A percentile compares a stretch with the other conserved stretches of the same genome.
These are phyloP conservation scores for Hortiboletus flavorubellus DNA, from an alignment of 768 basidiomycete species.

Conservation along the genomic window DNA sequence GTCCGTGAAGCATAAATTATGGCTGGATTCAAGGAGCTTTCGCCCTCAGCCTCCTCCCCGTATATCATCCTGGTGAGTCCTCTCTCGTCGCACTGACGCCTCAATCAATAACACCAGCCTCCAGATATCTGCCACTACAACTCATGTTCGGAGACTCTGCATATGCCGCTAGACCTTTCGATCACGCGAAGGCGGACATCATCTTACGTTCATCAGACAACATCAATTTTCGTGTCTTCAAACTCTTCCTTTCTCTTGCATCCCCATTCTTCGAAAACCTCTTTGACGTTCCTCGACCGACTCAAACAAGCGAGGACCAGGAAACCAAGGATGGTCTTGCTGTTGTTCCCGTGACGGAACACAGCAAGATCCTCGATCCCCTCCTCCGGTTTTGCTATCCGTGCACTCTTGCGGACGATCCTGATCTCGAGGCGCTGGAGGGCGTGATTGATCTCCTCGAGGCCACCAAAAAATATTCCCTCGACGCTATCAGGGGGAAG, in stretches of 20 bases:
- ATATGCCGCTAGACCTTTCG: conserved; percentile 20
- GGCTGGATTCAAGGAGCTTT: not conserved
- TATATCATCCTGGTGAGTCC: not conserved
- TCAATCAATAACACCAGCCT: no score
- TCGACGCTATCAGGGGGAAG: conserved; percentile 14
- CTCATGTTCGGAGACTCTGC: not conserved
- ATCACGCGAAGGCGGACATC: conserved; percentile 23
- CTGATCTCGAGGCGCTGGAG: conserved; percentile 9
- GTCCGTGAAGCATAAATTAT: not conserved
- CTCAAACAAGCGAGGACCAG: conserved; percentile 3
- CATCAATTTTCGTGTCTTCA: conserved; percentile 28
- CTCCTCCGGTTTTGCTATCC: conserved; percentile 28
- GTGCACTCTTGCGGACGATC: conserved; percentile 22
- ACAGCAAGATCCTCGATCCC: conserved; percentile 11
- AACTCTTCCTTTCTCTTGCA: conserved; percentile 27
- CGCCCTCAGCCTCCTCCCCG: not conserved
- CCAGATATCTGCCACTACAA: not conserved
- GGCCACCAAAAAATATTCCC: conserved; percentile 15
- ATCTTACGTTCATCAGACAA: conserved; percentile 28
- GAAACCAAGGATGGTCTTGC: conserved; percentile 9
- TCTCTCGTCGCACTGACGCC: not conserved
- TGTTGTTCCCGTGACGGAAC: conserved; percentile 16
- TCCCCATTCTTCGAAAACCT: conserved; percentile 33
- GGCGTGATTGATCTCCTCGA: conserved; percentile 10
- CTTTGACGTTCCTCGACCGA: conserved; percentile 29